phyloP scores from a whole-genome alignment of 257 asterid genomes.

The Osmanthus fragrans region DNA sequence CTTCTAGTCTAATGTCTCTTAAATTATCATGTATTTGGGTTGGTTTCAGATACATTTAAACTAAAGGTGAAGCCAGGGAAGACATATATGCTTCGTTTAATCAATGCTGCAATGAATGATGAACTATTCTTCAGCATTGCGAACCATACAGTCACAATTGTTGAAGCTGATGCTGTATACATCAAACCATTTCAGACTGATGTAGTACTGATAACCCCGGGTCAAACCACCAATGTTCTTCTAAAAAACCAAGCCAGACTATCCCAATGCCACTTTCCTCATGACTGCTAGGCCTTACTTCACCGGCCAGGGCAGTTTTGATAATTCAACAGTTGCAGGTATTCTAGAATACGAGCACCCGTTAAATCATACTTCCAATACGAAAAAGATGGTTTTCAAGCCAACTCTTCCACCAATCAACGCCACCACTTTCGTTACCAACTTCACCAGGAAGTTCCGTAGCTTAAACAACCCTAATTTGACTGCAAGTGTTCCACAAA shows the following conservation, averaged over 20 bases:
- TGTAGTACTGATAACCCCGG: conserved; percentile 52
- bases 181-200: conserved; percentile 56
- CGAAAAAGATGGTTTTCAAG: conserved; percentile 27
- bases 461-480: conserved; percentile 54
- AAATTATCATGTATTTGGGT: not conserved
- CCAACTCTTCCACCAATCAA: conserved; percentile 52
- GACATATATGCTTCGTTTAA: conserved; percentile 67
- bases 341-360: conserved; percentile 53
- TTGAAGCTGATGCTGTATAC: conserved; percentile 65
- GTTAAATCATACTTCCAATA: conserved; percentile 1
- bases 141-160: conserved; percentile 56
- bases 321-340: conserved; percentile 67
- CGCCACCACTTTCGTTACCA: conserved; percentile 46
- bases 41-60: conserved; percentile 51
- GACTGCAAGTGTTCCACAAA: conserved; percentile 53
- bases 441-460: conserved; percentile 48
- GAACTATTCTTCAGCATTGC: conserved; percentile 70
- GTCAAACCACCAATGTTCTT: conserved; percentile 68
- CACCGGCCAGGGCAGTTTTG: conserved; percentile 66
- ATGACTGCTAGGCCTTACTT: conserved; percentile 64
- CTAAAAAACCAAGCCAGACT: conserved; percentile 49
- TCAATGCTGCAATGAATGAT: conserved; percentile 73
- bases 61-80: conserved; percentile 61
- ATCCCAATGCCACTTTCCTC: conserved; percentile 56
- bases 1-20: conserved; percentile 9